These are phyloP conservation scores for Pleurotus salmoneostramineus DNA, from an alignment of 768 basidiomycete species.

Conservation along the genomic window DNA sequence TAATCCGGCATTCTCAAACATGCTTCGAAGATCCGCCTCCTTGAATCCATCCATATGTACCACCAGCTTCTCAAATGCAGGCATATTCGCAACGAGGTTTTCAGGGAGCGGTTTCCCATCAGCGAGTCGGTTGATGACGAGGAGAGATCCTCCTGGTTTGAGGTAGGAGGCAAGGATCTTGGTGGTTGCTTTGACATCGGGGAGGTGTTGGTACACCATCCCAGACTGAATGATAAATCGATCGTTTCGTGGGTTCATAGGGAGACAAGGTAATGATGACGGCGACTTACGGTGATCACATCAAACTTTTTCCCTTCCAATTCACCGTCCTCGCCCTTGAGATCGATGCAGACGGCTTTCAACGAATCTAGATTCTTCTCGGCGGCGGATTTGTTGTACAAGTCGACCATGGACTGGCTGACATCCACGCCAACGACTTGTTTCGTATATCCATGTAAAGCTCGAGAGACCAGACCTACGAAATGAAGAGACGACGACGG, in stretches of 20 bases:
- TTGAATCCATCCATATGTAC: no score
- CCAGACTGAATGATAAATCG: conserved; percentile 38
- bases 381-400: conserved; percentile 51
- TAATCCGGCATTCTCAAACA: no score
- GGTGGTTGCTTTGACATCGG: conserved; percentile 30
- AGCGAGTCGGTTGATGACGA: conserved; percentile 44
- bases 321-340: conserved; percentile 43
- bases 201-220: conserved; percentile 52
- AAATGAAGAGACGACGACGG: no score
- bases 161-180: conserved; percentile 49
- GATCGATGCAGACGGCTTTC: conserved; percentile 51
- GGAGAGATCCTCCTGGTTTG: conserved; percentile 55
- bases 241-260: not conserved
- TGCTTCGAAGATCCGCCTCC: no score
- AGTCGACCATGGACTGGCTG: conserved; percentile 65
- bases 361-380: conserved; percentile 75
- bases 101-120: no score
- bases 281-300: conserved; percentile 56
- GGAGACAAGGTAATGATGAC: not conserved
- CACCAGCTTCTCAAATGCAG: no score
- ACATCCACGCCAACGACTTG: conserved; percentile 73
- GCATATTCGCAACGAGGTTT: no score
- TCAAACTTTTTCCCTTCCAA: conserved; percentile 60
- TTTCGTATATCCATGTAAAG: conserved; percentile 56
- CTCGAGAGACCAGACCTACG: conserved; percentile 59